Evolutionary conservation across 345 rosid species (phyloP), one percentile per base, ranked within the genome.

Genomic region (Murraya paniculata): DNA sequence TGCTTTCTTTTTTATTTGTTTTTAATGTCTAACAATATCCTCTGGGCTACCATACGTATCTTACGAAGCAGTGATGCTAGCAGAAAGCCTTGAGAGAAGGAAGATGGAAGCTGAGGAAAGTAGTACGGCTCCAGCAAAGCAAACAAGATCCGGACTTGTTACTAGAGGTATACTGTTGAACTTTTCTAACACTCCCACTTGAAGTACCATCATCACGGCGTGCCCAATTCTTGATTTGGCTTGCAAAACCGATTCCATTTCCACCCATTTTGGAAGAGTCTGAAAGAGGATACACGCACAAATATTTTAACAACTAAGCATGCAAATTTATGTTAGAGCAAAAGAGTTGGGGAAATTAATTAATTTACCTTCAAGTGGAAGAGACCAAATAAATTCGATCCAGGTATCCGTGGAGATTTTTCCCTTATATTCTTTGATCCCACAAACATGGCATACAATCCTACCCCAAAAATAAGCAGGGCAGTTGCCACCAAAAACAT

Each of bases 201-300:
- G 97, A 74, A 94, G 91, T 71, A 89, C 85, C 91, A 90, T 89
- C 85, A 88, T 71, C 69, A 92, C 79, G 2, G 95, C 92, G 28
- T 89, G 91, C 59, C 92, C 98, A 4, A 90, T 88, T 85, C 82
- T 90, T 18, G 91, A 86, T 78, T 90, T 91, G 11, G 93, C 91
- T 79, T 86, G 84, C 30, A 90, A 84, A 41, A 92, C 88, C 4
- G 93, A 89, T 27, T 84, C 82, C 84, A 82, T 81, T 64, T 88
- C 83, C 2, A 79, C 84, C 94, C 97, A 89, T 30, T 76, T 68
- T 11, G 92, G 92, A 64, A 85, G 72, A 33, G 61, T 71, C 95
- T 90, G 88, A 73, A 82, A 73, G n/a, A 70, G 28, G 31, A 65
- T 50, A 53, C 57, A 1, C 28, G 9, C 16, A 2, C 4, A 22